Evolutionary conservation across 768 basidiomycete species (phyloP).

Genomic region (Mycena olivaceomarginata): DNA sequence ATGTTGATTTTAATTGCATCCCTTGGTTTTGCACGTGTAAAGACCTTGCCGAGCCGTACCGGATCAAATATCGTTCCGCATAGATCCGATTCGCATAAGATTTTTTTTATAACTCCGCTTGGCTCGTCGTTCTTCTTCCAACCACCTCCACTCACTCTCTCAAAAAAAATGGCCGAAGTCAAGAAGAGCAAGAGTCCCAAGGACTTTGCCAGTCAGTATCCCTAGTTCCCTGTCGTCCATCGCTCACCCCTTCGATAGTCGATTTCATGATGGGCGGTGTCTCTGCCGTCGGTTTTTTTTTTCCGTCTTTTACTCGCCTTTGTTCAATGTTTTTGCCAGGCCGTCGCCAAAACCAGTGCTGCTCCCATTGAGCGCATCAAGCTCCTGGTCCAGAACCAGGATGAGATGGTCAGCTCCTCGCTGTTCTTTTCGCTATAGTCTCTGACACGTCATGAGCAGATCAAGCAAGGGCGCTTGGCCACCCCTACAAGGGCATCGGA

Average conservation of each 20-base stretch:
- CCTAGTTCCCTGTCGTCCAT: conserved; percentile 31
- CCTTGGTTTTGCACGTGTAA: not conserved
- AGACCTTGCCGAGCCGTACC: not conserved
- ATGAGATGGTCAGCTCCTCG: conserved; percentile 91
- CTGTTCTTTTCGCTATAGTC: conserved; percentile 25
- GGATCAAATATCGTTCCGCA: conserved; percentile 31
- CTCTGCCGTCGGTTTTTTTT: conserved; percentile 81
- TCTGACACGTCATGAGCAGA: conserved; percentile 74
- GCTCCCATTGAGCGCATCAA: conserved; percentile 99
- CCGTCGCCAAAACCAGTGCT: conserved; percentile 98
- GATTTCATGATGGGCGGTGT: conserved; percentile 99
- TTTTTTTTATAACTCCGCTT: conserved; percentile 58
- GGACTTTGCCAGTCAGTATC: conserved; percentile 79
- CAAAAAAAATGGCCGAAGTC: conserved; percentile 84
- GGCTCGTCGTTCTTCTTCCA: conserved; percentile 56
- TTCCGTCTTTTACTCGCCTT: conserved; percentile 33
- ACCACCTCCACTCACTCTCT: conserved; percentile 74
- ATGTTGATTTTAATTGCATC: conserved; percentile 7
- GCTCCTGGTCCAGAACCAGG: conserved; percentile 98
- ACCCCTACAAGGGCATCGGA: conserved; percentile 94
- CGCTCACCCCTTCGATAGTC: conserved; percentile 64
- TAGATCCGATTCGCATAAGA: conserved; percentile 55
- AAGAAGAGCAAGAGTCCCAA: conserved; percentile 93
- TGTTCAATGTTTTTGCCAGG: conserved; percentile 67
- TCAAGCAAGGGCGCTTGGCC: conserved; percentile 99